These are phyloP conservation scores for Phialophora macrospora DNA, from an alignment of 2,329 filamentous ascomycete genomes.

Conservation along the genomic window DNA sequence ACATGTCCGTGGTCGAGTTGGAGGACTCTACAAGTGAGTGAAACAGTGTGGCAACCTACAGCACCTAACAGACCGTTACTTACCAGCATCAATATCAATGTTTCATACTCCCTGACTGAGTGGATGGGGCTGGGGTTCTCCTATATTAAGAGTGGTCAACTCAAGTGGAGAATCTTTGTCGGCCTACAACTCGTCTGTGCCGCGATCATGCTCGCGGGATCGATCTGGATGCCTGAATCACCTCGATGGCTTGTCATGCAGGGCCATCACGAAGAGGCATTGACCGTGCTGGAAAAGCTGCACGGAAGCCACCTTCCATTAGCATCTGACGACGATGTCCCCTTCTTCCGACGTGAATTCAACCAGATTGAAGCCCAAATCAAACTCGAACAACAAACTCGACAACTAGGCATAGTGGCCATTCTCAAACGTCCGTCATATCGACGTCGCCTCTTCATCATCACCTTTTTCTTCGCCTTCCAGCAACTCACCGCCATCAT, in stretches of 20 bases:
- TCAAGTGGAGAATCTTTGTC: slow-evolving; percentile 22
- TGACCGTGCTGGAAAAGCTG: slow-evolving; percentile 21
- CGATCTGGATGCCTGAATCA: slow-evolving; percentile 39
- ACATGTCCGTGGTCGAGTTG: slow-evolving; percentile 16
- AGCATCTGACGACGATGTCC: slow-evolving; percentile 17
- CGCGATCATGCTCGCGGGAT: slow-evolving; percentile 19
- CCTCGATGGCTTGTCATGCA: slow-evolving; percentile 39
- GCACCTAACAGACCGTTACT: neutral
- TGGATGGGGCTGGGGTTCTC: slow-evolving; percentile 19
- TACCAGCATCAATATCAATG: neutral
- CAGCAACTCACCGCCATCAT: slow-evolving; percentile 25
- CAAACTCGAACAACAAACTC: slow-evolving; percentile 20
- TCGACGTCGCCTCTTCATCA: slow-evolving; percentile 27
- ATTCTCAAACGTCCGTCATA: slow-evolving; percentile 20
- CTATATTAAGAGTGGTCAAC: slow-evolving; percentile 9
- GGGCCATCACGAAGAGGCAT: slow-evolving; percentile 34
- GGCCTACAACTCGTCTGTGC: slow-evolving; percentile 14
- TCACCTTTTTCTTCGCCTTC: slow-evolving; percentile 26
- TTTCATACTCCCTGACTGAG: neutral
- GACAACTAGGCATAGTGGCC: slow-evolving; percentile 17
- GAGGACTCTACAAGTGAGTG: slow-evolving; percentile 16
- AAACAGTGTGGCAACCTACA: neutral
- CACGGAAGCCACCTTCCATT: slow-evolving; percentile 6
- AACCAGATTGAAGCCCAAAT: slow-evolving; percentile 27
- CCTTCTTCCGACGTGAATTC: slow-evolving; percentile 25